Evolutionary conservation across 2,329 filamentous ascomycete genomes (phyloP), one percentile per base, ranked within the genome.

Genomic region (Xylariales sp.): DNA sequence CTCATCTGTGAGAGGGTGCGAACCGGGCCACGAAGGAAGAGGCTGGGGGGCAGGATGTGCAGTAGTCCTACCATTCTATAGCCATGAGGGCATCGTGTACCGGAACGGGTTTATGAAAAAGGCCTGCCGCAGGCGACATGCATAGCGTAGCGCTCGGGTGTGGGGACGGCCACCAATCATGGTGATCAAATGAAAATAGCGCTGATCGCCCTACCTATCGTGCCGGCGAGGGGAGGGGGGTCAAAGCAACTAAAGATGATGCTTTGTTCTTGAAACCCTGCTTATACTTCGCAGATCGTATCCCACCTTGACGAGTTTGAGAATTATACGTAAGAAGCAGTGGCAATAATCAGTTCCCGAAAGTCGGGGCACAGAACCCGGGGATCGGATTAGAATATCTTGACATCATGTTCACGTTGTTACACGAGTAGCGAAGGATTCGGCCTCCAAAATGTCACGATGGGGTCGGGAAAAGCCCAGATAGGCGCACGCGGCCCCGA

Each of bases 201-300:
- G 60, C 43, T 41, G 52, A 62, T 50, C 45, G 52, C 52, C 61
- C 32, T 9, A 12, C 18, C 36, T 34, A 39, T 61, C 12, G 14
- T 48, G 52, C 43, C 14, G 16, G 60, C 45, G 10, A 39, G 9
- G 50, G 28, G n/a, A 28, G 3, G 32, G 4, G 7, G 6, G 32
- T 12, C 23, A 23, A 12, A 34, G 14, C 49, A 18, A 9, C 16
- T 0, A 41, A 55, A n/a, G 6, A 12, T 10, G 7, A 48, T 30
- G 10, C 30, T 4, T 9, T 39, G 16, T 45, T 36, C 36, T 30
- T n/a, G 18, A 39, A 53, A 23, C 52, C 18, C 18, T 14, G 28
- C 39, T 45, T 39, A 53, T n/a, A 57, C 32, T 56, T 57, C 12
- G 54, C 41, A 28, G 46, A 16, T 41, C 16, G 39, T 57, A 28